Evolutionary conservation across 345 rosid species (phyloP).

Genomic region (Lepidium aucheri): DNA sequence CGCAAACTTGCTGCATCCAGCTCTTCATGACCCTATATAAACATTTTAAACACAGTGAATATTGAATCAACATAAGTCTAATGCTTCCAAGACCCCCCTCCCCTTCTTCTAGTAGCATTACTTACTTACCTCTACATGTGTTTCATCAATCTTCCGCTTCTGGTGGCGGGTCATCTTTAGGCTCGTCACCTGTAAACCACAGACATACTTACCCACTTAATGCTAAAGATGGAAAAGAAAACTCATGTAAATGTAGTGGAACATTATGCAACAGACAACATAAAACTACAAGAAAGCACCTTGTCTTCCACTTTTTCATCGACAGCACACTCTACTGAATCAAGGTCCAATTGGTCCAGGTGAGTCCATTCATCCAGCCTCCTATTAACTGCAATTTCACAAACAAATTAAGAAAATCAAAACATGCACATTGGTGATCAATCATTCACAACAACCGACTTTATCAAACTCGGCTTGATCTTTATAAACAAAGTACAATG

Average conservation of each 20-base stretch:
- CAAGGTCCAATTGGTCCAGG: conserved; percentile 85
- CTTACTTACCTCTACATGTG: conserved; percentile 71
- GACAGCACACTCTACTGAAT: conserved; percentile 81
- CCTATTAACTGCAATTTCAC: conserved; percentile 63
- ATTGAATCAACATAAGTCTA: background rate
- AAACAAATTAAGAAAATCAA: background rate
- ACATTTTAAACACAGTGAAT: background rate
- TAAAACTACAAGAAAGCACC: conserved; percentile 30
- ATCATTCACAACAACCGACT: too few relatives aligned
- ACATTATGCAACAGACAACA: background rate
- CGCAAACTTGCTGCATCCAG: conserved; percentile 98
- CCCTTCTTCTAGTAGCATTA: background rate
- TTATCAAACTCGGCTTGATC: background rate
- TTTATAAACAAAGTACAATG: background rate
- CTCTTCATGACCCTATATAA: conserved; percentile 84
- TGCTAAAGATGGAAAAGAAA: background rate
- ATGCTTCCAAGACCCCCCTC: background rate
- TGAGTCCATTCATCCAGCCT: conserved; percentile 98
- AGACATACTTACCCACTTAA: background rate
- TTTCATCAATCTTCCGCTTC: conserved; percentile 95
- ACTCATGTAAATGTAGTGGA: background rate
- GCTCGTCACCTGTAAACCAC: conserved; percentile 61
- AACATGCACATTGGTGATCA: background rate
- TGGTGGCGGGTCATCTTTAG: conserved; percentile 98
- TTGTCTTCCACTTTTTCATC: conserved; percentile 98